Evolutionary conservation across 1,284 basidiomycete species (phyloP).

Genomic region (Cryptococcus amylolentus): DNA sequence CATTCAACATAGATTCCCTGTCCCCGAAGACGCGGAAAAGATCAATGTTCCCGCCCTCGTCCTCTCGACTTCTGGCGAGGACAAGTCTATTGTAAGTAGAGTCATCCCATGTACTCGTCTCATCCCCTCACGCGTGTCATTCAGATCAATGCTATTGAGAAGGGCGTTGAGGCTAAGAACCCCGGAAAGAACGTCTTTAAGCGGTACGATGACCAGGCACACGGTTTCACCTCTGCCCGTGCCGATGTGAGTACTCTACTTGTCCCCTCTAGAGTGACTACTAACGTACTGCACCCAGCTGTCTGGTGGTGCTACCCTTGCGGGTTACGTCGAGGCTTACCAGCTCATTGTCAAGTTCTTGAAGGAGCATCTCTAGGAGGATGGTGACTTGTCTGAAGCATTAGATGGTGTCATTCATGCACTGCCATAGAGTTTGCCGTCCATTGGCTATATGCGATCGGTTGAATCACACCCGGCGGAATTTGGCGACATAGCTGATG

Average conservation of each 20-base stretch:
- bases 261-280: no score
- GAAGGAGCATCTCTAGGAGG: slow-evolving; percentile 8
- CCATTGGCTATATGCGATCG: no score
- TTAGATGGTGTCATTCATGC: no score
- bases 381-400: no score
- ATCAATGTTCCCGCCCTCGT: slow-evolving; percentile 48
- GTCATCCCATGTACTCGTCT: background rate
- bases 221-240: slow-evolving; percentile 51
- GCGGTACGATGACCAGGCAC: slow-evolving; percentile 41
- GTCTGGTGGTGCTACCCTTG: slow-evolving; percentile 21
- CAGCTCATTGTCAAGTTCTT: slow-evolving; percentile 26
- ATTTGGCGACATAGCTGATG: no score
- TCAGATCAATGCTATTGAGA: slow-evolving; percentile 37
- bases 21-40: slow-evolving; percentile 43
- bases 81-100: slow-evolving; percentile 37
- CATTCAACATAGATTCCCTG: slow-evolving; percentile 34
- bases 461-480: no score
- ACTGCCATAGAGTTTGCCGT: no score
- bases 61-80: slow-evolving; percentile 51
- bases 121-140: background rate
- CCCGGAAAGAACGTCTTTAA: slow-evolving; percentile 48
- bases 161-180: slow-evolving; percentile 39
- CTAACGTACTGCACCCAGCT: slow-evolving; percentile 13
- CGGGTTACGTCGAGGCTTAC: slow-evolving; percentile 28
- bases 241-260: slow-evolving; percentile 39